Evolutionary conservation across 2,329 filamentous ascomycete genomes (phyloP).

Genomic region (Ophiostoma novo-ulmi): DNA sequence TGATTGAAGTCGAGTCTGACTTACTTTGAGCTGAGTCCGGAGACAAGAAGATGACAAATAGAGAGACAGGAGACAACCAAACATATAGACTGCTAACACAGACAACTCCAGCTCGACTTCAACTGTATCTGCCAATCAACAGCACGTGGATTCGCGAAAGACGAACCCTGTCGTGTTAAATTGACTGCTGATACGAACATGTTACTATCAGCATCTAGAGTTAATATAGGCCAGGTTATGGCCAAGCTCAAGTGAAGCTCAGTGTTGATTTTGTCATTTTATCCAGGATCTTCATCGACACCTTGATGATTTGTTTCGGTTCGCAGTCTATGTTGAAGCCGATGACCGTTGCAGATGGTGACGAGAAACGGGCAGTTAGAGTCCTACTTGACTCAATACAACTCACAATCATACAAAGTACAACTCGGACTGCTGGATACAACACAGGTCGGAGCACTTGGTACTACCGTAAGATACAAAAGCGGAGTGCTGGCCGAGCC

Average conservation of each 20-base stretch:
- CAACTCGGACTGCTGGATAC: background rate
- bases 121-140: background rate
- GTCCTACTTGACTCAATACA: background rate
- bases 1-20: background rate
- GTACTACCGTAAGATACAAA: background rate
- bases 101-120: background rate
- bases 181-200: background rate
- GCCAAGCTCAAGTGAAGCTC: background rate
- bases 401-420: background rate
- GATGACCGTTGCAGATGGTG: background rate
- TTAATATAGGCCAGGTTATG: background rate
- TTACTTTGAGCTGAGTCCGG: background rate
- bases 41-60: background rate
- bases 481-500: slow-evolving; percentile 6
- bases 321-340: too few relatives aligned
- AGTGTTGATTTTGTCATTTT: background rate
- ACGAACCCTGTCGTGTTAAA: background rate
- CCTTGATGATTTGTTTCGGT: background rate
- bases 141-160: background rate
- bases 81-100: background rate
- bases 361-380: too few relatives aligned
- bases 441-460: background rate
- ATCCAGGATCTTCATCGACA: background rate
- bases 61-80: background rate
- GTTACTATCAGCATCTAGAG: too few relatives aligned